A percentile compares a stretch with the other conserved stretches of the same genome.
phyloP scores from a whole-genome alignment of 768 basidiomycete species.

The Suillus fuscotomentosus region DNA sequence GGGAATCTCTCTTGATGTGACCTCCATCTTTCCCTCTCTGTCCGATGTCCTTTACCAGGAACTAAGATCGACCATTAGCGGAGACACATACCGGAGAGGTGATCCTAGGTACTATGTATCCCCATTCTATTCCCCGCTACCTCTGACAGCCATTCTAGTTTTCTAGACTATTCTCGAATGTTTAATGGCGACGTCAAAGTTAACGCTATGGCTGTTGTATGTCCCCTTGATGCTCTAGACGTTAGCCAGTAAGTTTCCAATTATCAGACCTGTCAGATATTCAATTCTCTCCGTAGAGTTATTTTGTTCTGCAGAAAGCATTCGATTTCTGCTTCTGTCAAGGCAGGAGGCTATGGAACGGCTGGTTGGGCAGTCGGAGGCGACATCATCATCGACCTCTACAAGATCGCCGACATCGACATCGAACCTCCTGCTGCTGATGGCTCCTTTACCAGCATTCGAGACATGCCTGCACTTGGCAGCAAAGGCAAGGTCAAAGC shows the following conservation, averaged over 20 bases:
- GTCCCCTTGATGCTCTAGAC: constrained; percentile 77
- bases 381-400: constrained; percentile 82
- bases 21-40: constrained; percentile 7
- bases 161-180: constrained; percentile 37
- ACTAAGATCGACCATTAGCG: constrained; percentile 44
- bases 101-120: constrained; percentile 37
- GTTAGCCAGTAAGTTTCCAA: constrained; percentile 68
- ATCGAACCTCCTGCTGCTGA: constrained; percentile 59
- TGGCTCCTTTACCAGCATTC: constrained; percentile 60
- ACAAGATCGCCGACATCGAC: constrained; percentile 61
- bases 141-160: constrained; percentile 17
- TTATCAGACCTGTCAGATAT: constrained; percentile 1
- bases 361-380: constrained; percentile 89
- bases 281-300: constrained; percentile 40
- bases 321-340: constrained; percentile 71
- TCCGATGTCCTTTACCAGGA: constrained; percentile 40
- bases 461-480: constrained; percentile 48
- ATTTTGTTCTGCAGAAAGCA: constrained; percentile 75
- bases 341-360: constrained; percentile 90
- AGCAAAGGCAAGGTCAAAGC: constrained; percentile 54
- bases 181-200: constrained; percentile 79
- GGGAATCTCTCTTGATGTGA: background rate
- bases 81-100: constrained; percentile 43
- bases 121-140: background rate
- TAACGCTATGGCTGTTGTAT: constrained; percentile 59